These are phyloP conservation scores for Trypanosomatidae sp. DNA, from an alignment of 208 protist species.

Conservation along the genomic window DNA sequence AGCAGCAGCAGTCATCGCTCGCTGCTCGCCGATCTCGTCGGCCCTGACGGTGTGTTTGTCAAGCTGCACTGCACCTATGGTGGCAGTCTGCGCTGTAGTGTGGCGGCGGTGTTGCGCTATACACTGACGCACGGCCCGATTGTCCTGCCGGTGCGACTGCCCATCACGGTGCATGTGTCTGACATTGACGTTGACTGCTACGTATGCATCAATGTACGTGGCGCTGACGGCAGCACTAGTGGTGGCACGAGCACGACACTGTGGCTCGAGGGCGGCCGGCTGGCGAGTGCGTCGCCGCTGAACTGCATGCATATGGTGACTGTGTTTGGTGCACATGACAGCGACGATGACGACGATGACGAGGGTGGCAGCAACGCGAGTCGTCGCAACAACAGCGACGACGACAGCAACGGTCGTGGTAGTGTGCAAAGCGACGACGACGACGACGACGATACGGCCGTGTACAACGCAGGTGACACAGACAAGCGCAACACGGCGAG, in stretches of 20 bases:
- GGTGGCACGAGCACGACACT: too few relatives aligned
- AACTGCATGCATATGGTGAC: constrained; percentile 47
- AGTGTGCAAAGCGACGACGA: too few relatives aligned
- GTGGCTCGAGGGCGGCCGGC: constrained; percentile 57
- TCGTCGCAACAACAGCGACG: too few relatives aligned
- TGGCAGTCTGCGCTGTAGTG: constrained; percentile 44
- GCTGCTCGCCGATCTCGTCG: constrained; percentile 25
- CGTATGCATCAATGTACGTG: constrained; percentile 49
- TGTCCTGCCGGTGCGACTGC: constrained; percentile 40
- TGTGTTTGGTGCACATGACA: constrained; percentile 29
- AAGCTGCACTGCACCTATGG: constrained; percentile 77
- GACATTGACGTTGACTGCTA: constrained; percentile 72
- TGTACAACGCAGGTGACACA: too few relatives aligned
- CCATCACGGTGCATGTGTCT: constrained; percentile 29
- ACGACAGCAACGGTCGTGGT: too few relatives aligned
- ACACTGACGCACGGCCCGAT: constrained; percentile 26
- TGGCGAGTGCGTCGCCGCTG: constrained; percentile 32
- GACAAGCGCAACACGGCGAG: too few relatives aligned
- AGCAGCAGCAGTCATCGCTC: background rate
- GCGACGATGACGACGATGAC: too few relatives aligned
- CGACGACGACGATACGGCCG: too few relatives aligned
- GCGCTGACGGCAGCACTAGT: constrained; percentile 33
- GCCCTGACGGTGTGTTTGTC: constrained; percentile 41
- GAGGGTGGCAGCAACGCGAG: too few relatives aligned
- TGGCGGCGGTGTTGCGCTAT: constrained; percentile 28